These are phyloP conservation scores for Discostella stelligeroides DNA, from an alignment of 108 stramenopile genomes.

Conservation along the genomic window DNA sequence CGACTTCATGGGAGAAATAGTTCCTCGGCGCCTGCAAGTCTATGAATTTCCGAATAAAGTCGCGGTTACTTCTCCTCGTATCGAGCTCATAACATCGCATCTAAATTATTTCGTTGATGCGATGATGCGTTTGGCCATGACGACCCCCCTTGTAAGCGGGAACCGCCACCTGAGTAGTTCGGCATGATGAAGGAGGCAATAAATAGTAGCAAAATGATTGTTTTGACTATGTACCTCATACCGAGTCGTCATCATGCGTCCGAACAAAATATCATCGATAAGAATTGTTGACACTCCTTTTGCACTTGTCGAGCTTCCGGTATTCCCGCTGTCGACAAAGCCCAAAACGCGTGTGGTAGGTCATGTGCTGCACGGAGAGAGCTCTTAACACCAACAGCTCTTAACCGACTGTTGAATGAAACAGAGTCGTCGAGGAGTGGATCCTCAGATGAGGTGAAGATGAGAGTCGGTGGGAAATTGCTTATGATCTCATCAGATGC, in stretches of 20 bases:
- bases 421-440: constrained; percentile 90
- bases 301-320: constrained; percentile 71
- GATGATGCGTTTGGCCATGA: neutral
- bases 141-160: too few species aligned
- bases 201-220: too few species aligned
- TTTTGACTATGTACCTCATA: neutral
- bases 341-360: constrained; percentile 87
- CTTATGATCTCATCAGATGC: constrained; percentile 62
- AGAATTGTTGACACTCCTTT: constrained; percentile 59
- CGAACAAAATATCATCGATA: constrained; percentile 37
- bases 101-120: too few species aligned
- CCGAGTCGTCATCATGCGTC: neutral
- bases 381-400: constrained; percentile 66
- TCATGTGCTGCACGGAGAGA: constrained; percentile 67
- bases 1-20: constrained; percentile 13
- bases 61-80: too few species aligned
- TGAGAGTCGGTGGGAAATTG: constrained; percentile 68
- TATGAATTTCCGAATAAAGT: neutral
- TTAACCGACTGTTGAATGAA: constrained; percentile 72
- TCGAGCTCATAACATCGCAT: too few species aligned
- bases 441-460: constrained; percentile 74
- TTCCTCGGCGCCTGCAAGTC: too few species aligned
- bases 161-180: too few species aligned
- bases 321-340: constrained; percentile 24
- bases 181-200: too few species aligned